These are phyloP conservation scores for Aaosphaeria arxii DNA, from an alignment of 2,329 filamentous ascomycete species.

Conservation along the genomic window DNA sequence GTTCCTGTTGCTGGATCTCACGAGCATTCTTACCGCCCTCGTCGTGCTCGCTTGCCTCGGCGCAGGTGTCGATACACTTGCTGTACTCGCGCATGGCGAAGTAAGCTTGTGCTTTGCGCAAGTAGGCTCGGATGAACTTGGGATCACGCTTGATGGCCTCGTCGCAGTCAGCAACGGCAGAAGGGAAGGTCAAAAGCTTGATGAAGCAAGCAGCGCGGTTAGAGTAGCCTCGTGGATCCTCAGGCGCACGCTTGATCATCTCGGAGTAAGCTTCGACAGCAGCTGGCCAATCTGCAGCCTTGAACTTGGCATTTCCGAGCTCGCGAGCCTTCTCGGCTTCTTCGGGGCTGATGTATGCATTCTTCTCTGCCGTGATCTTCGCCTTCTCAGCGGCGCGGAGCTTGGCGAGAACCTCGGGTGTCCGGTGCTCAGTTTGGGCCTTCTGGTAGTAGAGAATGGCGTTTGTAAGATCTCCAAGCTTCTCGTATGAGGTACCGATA, in stretches of 20 bases:
- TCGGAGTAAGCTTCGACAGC: conserved; percentile 92
- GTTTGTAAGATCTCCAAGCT: conserved; percentile 71
- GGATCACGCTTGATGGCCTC: conserved; percentile 85
- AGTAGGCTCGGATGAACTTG: conserved; percentile 91
- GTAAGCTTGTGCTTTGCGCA: conserved; percentile 92
- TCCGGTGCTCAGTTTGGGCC: conserved; percentile 94
- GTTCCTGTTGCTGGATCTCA: conserved; percentile 91
- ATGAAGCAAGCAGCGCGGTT: conserved; percentile 96
- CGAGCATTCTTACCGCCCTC: conserved; percentile 74
- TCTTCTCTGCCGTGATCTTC: conserved; percentile 70
- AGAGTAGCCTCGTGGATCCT: conserved; percentile 91
- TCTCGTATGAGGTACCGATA: conserved; percentile 92
- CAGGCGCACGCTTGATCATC: conserved; percentile 93
- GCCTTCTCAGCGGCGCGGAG: conserved; percentile 85
- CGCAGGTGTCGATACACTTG: conserved; percentile 86
- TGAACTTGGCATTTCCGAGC: conserved; percentile 95
- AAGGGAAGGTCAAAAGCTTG: conserved; percentile 94
- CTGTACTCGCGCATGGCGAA: conserved; percentile 98
- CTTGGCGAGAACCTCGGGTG: conserved; percentile 89
- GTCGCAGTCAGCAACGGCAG: conserved; percentile 89
- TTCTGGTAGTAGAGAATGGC: conserved; percentile 90
- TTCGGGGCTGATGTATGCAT: conserved; percentile 81
- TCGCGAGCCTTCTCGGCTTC: conserved; percentile 96
- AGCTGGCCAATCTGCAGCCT: conserved; percentile 90
- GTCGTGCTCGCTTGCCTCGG: conserved; percentile 76